A percentile compares a stretch with the other conserved stretches of the same genome.
These are phyloP conservation scores for Dactylellina drechsleri DNA, from an alignment of 2,329 filamentous ascomycete genomes.

Conservation along the genomic window DNA sequence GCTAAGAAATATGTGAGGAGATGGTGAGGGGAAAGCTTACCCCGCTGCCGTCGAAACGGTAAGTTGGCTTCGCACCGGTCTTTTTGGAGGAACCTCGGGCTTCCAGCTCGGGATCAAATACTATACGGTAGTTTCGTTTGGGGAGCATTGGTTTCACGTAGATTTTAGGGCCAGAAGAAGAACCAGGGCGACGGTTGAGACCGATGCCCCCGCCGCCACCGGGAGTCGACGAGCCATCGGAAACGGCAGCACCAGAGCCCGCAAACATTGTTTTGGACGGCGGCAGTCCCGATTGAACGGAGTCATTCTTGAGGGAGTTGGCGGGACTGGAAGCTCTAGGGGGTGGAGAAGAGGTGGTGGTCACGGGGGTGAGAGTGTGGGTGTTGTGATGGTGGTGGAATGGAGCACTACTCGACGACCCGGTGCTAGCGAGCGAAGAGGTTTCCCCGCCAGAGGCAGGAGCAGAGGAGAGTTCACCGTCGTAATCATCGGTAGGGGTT, in stretches of 20 bases:
- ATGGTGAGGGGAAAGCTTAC: constrained; percentile 61
- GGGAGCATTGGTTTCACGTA: constrained; percentile 64
- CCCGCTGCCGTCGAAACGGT: constrained; percentile 66
- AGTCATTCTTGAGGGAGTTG: constrained; percentile 47
- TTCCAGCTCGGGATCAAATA: constrained; percentile 73
- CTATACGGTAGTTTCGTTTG: constrained; percentile 67
- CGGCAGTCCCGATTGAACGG: constrained; percentile 3
- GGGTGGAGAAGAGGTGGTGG: constrained; percentile 52
- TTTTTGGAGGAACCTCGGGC: constrained; percentile 69
- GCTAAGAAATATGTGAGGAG: background rate
- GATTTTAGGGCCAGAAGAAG: constrained; percentile 44
- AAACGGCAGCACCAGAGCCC: background rate
- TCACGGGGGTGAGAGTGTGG: constrained; percentile 53
- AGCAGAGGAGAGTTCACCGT: constrained; percentile 36
- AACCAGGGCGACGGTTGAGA: constrained; percentile 52
- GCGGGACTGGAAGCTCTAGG: constrained; percentile 48
- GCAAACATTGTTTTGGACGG: background rate
- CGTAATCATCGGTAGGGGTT: constrained; percentile 53
- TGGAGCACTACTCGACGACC: constrained; percentile 40
- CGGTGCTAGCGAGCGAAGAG: constrained; percentile 52
- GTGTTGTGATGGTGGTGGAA: constrained; percentile 35
- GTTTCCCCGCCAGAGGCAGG: constrained; percentile 45
- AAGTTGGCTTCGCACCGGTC: constrained; percentile 65
- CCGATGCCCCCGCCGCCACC: constrained; percentile 59
- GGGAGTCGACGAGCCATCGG: constrained; percentile 40